phyloP scores from a whole-genome alignment of 1,284 basidiomycete species.

The Cryptococcus sp. region DNA sequence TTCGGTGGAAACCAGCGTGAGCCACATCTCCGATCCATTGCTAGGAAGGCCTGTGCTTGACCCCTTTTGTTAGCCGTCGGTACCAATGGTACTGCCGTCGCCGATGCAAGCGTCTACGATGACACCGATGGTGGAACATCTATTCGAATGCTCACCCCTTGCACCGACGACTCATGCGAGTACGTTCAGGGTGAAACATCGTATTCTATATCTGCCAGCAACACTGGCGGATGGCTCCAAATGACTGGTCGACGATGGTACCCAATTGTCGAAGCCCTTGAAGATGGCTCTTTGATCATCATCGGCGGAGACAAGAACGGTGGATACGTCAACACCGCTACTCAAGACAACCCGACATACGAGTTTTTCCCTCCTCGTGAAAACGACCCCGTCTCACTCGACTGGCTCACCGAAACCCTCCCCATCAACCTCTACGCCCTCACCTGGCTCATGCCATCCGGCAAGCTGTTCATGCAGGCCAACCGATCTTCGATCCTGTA shows the following conservation, averaged over 20 bases:
- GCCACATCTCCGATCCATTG: constrained; percentile 35
- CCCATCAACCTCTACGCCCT: constrained; percentile 89
- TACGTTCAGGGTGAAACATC: constrained; percentile 72
- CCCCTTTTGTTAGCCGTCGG: constrained; percentile 35
- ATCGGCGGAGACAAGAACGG: constrained; percentile 54
- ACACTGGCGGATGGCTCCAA: constrained; percentile 59
- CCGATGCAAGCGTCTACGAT: constrained; percentile 50
- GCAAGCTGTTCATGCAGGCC: constrained; percentile 74
- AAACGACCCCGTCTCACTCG: constrained; percentile 62
- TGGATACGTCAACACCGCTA: constrained; percentile 65
- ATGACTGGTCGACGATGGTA: constrained; percentile 88
- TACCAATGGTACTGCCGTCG: constrained; percentile 45
- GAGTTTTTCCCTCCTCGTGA: constrained; percentile 72
- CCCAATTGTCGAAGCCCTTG: constrained; percentile 60
- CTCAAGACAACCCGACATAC: constrained; percentile 78
- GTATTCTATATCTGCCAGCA: constrained; percentile 26
- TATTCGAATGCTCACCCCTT: constrained; percentile 70
- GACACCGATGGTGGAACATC: constrained; percentile 68
- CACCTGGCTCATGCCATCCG: constrained; percentile 77
- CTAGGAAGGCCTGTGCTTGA: constrained; percentile 43
- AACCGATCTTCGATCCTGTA: constrained; percentile 63
- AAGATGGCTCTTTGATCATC: constrained; percentile 59
- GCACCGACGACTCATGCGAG: constrained; percentile 66
- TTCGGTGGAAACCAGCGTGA: constrained; percentile 70
- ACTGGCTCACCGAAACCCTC: constrained; percentile 78